phyloP scores from a whole-genome alignment of 495 filamentous ascomycete genomes.

The Gamarada debralockiae region DNA sequence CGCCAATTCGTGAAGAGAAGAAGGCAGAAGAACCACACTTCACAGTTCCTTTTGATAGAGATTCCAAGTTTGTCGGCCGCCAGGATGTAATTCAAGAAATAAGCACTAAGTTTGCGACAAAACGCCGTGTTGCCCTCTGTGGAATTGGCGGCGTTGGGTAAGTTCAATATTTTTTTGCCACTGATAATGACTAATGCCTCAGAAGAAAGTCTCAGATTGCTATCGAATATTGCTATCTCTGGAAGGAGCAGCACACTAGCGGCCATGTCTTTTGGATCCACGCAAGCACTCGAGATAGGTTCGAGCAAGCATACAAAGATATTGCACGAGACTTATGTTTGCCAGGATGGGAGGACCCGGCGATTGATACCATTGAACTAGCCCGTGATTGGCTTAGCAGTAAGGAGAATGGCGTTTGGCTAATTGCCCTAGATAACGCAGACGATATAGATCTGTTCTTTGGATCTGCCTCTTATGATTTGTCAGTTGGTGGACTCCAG shows the following conservation, averaged over 20 bases:
- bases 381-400: slow-evolving; percentile 35
- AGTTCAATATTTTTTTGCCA: too few relatives aligned
- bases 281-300: slow-evolving; percentile 29
- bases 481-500: neutral
- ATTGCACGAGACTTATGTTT: slow-evolving; percentile 35
- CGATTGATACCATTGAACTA: slow-evolving; percentile 31
- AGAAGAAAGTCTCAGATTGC: slow-evolving; percentile 52
- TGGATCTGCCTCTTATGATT: neutral
- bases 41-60: slow-evolving; percentile 13
- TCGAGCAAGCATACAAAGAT: slow-evolving; percentile 39
- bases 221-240: slow-evolving; percentile 41
- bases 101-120: neutral
- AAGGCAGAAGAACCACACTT: slow-evolving; percentile 10
- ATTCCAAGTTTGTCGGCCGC: slow-evolving; percentile 16
- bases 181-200: neutral
- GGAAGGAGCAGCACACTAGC: slow-evolving; percentile 24
- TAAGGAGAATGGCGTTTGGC: slow-evolving; percentile 34
- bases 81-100: slow-evolving; percentile 9
- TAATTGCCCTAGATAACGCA: slow-evolving; percentile 52
- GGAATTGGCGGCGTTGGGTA: slow-evolving; percentile 16
- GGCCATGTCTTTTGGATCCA: slow-evolving; percentile 43
- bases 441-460: slow-evolving; percentile 41
- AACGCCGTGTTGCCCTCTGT: slow-evolving; percentile 14
- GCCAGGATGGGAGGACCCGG: slow-evolving; percentile 26
- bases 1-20: too few relatives aligned